Conservation (phyloP, 768 basidiomycete species). For the Russula sp. region DNA sequence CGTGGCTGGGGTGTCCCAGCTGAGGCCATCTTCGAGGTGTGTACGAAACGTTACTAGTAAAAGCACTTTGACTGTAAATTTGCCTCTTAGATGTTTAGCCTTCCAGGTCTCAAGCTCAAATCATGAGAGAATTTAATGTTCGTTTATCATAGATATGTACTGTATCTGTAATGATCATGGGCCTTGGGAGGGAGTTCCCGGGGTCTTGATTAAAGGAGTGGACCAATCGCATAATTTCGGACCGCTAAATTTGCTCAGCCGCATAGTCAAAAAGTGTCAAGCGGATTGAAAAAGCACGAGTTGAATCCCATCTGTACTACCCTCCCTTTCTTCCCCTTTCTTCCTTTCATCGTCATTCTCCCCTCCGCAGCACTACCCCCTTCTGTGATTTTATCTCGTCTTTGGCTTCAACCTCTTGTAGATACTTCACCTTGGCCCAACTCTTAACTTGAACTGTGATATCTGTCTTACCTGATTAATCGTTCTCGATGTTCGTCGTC, state of each 20-base stretch:
- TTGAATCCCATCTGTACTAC: not conserved
- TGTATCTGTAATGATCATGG: not conserved
- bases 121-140: not conserved
- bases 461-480: not conserved
- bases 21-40: slow-evolving; percentile 58
- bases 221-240: slow-evolving; percentile 25
- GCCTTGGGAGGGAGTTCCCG: not conserved
- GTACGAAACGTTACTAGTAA: slow-evolving; percentile 14
- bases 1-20: slow-evolving; percentile 59
- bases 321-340: not conserved
- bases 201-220: not conserved
- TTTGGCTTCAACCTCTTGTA: not conserved
- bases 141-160: slow-evolving; percentile 10
- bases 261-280: slow-evolving; percentile 5
- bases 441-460: not conserved
- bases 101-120: slow-evolving; percentile 39
- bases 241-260: slow-evolving; percentile 22
- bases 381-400: not conserved
- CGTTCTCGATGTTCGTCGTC: not conserved
- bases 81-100: slow-evolving; percentile 43
- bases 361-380: not conserved
- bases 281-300: not conserved
- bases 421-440: not conserved
- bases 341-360: not conserved
- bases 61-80: not conserved